Percentiles rank a stretch among this genome's conserved stretches.
Conservation (phyloP, 768 basidiomycete genomes). For the Leccinum longicurvipes region DNA sequence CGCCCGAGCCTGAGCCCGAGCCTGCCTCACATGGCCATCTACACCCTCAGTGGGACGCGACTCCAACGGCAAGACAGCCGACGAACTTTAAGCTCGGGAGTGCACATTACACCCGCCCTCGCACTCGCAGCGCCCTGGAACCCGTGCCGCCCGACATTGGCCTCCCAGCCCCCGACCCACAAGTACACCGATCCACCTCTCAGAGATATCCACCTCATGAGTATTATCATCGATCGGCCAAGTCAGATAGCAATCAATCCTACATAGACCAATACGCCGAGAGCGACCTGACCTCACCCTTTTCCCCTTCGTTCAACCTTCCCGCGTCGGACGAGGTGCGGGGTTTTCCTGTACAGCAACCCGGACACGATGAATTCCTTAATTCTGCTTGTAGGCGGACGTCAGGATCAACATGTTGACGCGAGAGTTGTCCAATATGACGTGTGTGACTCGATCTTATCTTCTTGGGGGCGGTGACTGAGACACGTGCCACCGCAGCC, state of each 20-base stretch:
- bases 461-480: conserved; percentile 5
- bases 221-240: conserved; percentile 37
- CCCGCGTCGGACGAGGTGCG: conserved; percentile 36
- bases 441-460: conserved; percentile 32
- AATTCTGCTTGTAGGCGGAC: conserved; percentile 24
- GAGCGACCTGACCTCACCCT: conserved; percentile 30
- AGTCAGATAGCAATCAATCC: conserved; percentile 34
- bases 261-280: conserved; percentile 13
- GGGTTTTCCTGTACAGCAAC: conserved; percentile 29
- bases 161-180: conserved; percentile 48
- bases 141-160: conserved; percentile 28
- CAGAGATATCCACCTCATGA: conserved; percentile 28
- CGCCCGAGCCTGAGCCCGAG: conserved; percentile 27
- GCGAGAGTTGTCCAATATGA: conserved; percentile 35
- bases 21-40: conserved; percentile 21
- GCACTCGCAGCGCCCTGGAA: conserved; percentile 39
- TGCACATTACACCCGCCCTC: conserved; percentile 29
- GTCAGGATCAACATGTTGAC: conserved; percentile 28
- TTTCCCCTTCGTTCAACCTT: conserved; percentile 35
- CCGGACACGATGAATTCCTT: background rate
- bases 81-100: conserved; percentile 17
- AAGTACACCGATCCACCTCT: conserved; percentile 47
- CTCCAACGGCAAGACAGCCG: conserved; percentile 25
- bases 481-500: conserved; percentile 38
- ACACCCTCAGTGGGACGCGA: conserved; percentile 34